Evolutionary conservation across 2,329 filamentous ascomycete species (phyloP).

Genomic region (Triangularia setosa): DNA sequence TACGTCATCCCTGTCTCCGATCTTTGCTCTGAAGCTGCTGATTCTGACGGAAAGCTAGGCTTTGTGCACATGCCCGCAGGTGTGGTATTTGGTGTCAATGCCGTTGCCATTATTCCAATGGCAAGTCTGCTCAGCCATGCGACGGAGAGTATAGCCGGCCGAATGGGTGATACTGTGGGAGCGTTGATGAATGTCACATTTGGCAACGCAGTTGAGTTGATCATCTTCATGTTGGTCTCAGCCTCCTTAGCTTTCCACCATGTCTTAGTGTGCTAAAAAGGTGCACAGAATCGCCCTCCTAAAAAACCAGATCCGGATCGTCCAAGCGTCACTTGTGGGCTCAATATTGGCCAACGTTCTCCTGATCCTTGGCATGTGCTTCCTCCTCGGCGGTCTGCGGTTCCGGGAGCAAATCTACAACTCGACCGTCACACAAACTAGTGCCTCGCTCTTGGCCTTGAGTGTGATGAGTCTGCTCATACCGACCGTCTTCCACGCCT

Average conservation of each 20-base stretch:
- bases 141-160: slow-evolving; percentile 69
- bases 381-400: slow-evolving; percentile 78
- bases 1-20: slow-evolving; percentile 39
- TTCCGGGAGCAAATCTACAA: slow-evolving; percentile 94
- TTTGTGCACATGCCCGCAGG: slow-evolving; percentile 35
- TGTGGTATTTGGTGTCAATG: slow-evolving; percentile 69
- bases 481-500: slow-evolving; percentile 85
- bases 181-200: slow-evolving; percentile 74
- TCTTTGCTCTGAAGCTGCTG: not conserved
- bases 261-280: slow-evolving; percentile 33
- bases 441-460: slow-evolving; percentile 83
- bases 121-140: slow-evolving; percentile 69
- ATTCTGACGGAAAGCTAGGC: not conserved
- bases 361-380: slow-evolving; percentile 87
- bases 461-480: slow-evolving; percentile 86
- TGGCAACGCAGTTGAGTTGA: slow-evolving; percentile 75
- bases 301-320: slow-evolving; percentile 82
- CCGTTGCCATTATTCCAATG: slow-evolving; percentile 70
- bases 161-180: slow-evolving; percentile 68
- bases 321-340: slow-evolving; percentile 84
- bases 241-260: slow-evolving; percentile 9
- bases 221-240: slow-evolving; percentile 54
- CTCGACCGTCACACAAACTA: slow-evolving; percentile 93
- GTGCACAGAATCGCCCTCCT: slow-evolving; percentile 66
- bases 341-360: slow-evolving; percentile 87